Evolutionary conservation across 2,329 filamentous ascomycete species (phyloP).

Genomic region (Pleomassaria siparia): DNA sequence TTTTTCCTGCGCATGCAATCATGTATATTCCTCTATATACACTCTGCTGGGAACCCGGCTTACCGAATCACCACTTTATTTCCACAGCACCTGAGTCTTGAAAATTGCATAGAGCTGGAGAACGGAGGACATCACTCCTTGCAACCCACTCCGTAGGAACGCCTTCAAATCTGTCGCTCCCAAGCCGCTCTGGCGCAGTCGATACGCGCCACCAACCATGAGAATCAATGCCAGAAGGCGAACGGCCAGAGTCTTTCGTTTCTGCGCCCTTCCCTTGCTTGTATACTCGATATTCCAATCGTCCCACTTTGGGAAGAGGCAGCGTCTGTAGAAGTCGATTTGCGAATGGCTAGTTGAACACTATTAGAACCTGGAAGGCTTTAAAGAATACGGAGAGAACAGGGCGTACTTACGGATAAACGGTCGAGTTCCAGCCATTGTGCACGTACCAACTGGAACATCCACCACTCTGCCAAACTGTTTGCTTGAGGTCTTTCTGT

Average conservation of each 20-base stretch:
- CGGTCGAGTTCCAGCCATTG: conserved; percentile 80
- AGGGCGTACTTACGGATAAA: conserved; percentile 48
- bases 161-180: conserved; percentile 22
- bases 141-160: conserved; percentile 12
- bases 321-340: conserved; percentile 53
- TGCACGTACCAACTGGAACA: conserved; percentile 71
- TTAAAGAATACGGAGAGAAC: neutral
- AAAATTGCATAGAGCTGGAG: conserved; percentile 8
- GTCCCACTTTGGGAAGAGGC: conserved; percentile 56
- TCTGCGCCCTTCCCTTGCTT: conserved; percentile 46
- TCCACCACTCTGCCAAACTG: conserved; percentile 59
- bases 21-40: neutral
- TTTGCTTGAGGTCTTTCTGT: conserved; percentile 46
- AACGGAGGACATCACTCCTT: conserved; percentile 10
- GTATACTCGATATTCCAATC: conserved; percentile 58
- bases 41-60: neutral
- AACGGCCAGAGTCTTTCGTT: conserved; percentile 19
- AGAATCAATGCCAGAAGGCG: conserved; percentile 22
- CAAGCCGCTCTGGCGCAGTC: conserved; percentile 26
- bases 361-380: conserved; percentile 14
- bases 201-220: conserved; percentile 25
- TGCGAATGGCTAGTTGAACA: conserved; percentile 45
- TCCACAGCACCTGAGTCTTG: conserved; percentile 6
- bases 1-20: no score
- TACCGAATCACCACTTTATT: neutral